Evolutionary conservation across 495 filamentous ascomycete species (phyloP).

Genomic region (Usnea hakonensis): DNA sequence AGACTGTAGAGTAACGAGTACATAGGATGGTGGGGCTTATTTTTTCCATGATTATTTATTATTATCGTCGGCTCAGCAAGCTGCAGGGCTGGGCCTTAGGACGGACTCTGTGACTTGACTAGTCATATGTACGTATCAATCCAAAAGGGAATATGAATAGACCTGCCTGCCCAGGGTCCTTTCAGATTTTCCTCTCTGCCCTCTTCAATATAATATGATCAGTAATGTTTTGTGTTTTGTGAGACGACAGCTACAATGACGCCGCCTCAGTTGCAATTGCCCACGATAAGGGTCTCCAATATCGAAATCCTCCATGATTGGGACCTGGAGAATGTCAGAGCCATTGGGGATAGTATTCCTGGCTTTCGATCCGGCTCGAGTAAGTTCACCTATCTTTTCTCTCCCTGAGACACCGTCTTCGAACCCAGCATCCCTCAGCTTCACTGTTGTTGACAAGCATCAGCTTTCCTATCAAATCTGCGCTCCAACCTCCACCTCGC

Average conservation of each 20-base stretch:
- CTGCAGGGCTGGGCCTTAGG: no score
- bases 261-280: slow-evolving; percentile 4
- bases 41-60: no score
- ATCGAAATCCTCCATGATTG: slow-evolving; percentile 20
- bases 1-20: no score
- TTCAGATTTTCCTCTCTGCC: no score
- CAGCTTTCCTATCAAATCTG: slow-evolving; percentile 28
- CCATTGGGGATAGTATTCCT: slow-evolving; percentile 22
- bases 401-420: background rate
- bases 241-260: slow-evolving; percentile 1
- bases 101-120: no score
- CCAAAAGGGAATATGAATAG: no score
- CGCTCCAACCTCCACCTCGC: slow-evolving; percentile 25
- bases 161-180: no score
- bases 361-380: slow-evolving; percentile 24
- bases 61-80: no score
- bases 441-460: background rate
- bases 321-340: slow-evolving; percentile 21
- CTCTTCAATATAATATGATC: no score
- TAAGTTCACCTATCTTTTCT: slow-evolving; percentile 9
- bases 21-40: no score
- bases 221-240: background rate
- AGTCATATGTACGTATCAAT: no score
- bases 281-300: slow-evolving; percentile 18
- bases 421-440: background rate